Evolutionary conservation across 108 stramenopile genomes (phyloP).

Genomic region (Asterionellopsis glacialis): DNA sequence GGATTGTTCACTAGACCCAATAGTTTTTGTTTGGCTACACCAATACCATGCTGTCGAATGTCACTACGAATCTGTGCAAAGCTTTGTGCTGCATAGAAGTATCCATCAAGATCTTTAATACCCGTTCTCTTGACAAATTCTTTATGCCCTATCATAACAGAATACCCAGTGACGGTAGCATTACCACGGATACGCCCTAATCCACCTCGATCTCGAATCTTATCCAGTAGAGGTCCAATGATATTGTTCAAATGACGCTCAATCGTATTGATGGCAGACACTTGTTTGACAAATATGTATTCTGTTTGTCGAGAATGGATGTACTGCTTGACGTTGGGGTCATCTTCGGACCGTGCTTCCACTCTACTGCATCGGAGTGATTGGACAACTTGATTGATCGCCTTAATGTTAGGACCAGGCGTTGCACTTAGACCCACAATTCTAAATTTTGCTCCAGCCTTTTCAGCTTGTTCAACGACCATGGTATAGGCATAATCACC

Average conservation of each 20-base stretch:
- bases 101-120: conserved; percentile 20
- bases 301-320: conserved; percentile 72
- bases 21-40: conserved; percentile 41
- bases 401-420: conserved; percentile 87
- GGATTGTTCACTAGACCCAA: conserved; percentile 23
- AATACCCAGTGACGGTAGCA: conserved; percentile 40
- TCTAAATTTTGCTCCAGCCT: conserved; percentile 59
- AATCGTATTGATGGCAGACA: conserved; percentile 29
- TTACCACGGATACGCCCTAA: conserved; percentile 22
- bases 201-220: conserved; percentile 31
- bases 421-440: conserved; percentile 92
- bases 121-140: conserved; percentile 34
- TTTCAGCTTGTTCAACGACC: conserved; percentile 43
- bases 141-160: conserved; percentile 33
- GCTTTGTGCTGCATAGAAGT: conserved; percentile 40
- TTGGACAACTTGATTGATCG: conserved; percentile 72
- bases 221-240: conserved; percentile 40
- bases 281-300: conserved; percentile 50
- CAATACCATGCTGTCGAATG: conserved; percentile 47
- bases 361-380: conserved; percentile 62
- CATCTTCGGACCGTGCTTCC: conserved; percentile 82
- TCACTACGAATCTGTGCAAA: conserved; percentile 39
- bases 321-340: conserved; percentile 74
- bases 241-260: conserved; percentile 47
- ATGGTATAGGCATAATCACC: conserved; percentile 89